Conservation (phyloP, 345 rosid species). For the Eutrema japonicum region DNA sequence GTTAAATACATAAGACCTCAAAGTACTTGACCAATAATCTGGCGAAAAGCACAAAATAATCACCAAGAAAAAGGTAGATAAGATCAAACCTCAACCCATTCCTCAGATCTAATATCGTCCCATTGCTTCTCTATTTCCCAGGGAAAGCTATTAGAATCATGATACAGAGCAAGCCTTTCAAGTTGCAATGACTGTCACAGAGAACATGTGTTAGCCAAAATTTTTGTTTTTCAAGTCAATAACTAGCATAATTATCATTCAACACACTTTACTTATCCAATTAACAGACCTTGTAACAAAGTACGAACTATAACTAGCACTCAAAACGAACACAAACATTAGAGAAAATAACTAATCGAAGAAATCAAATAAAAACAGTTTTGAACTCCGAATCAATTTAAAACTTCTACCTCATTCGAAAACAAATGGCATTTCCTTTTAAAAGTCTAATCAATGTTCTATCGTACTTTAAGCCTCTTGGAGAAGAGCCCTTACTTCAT, state of each 20-base stretch:
- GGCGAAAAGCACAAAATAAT: conserved; percentile 5
- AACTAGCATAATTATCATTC: conserved; percentile 30
- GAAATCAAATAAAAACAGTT: conserved; percentile 4
- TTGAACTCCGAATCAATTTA: background rate
- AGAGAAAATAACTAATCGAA: conserved; percentile 15
- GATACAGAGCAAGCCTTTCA: conserved; percentile 94
- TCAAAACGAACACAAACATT: conserved; percentile 27
- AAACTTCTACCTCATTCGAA: conserved; percentile 28
- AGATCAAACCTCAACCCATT: conserved; percentile 91
- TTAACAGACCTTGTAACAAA: conserved; percentile 29
- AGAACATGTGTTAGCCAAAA: conserved; percentile 40
- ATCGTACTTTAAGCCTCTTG: conserved; percentile 23
- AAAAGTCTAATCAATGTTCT: conserved; percentile 12
- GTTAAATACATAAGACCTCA: conserved; percentile 17
- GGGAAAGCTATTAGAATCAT: conserved; percentile 78
- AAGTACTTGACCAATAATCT: conserved; percentile 15
- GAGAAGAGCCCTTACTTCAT: conserved; percentile 24
- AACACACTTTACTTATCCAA: conserved; percentile 19
- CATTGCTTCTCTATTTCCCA: conserved; percentile 87
- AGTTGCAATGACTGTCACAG: conserved; percentile 83
- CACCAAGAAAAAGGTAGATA: conserved; percentile 20
- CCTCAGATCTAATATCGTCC: conserved; percentile 87
- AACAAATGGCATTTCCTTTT: background rate
- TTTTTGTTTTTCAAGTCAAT: conserved; percentile 17
- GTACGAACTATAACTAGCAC: conserved; percentile 1